Conservation (phyloP, 331 rosid genomes). For the Erythrophleum ivorense region DNA sequence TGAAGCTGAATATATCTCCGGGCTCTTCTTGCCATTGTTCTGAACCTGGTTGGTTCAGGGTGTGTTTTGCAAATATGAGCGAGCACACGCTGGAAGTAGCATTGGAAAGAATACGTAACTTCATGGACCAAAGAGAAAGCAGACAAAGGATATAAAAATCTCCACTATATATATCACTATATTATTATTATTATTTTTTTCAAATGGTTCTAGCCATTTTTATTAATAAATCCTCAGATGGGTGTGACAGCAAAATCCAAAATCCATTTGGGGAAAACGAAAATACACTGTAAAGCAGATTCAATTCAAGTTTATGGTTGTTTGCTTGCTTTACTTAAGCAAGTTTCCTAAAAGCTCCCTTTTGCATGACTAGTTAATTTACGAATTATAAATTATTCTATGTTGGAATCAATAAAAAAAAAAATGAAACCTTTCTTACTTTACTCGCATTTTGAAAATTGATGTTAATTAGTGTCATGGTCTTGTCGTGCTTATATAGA, state of each 20-base stretch:
- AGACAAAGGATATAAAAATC: not conserved
- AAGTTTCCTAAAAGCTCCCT: slow-evolving; percentile 48
- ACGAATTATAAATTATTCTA: not conserved
- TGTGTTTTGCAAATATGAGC: slow-evolving; percentile 90
- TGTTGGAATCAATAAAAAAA: slow-evolving; percentile 1
- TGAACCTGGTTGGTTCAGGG: slow-evolving; percentile 94
- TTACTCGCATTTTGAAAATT: slow-evolving; percentile 33
- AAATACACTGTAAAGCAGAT: slow-evolving; percentile 30
- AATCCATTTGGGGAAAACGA: slow-evolving; percentile 32
- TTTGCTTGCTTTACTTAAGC: slow-evolving; percentile 70
- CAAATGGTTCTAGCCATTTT: slow-evolving; percentile 51
- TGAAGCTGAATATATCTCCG: slow-evolving; percentile 83
- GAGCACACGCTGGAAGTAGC: slow-evolving; percentile 71
- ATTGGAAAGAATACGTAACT: slow-evolving; percentile 63
- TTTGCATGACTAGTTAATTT: slow-evolving; percentile 22
- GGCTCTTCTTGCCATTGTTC: slow-evolving; percentile 91
- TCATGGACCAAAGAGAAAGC: slow-evolving; percentile 50
- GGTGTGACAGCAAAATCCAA: slow-evolving; percentile 26
- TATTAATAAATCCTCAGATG: slow-evolving; percentile 38
- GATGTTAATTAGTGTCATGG: not conserved
- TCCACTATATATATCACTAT: not conserved
- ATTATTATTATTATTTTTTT: not conserved
- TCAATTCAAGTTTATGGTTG: slow-evolving; percentile 36
- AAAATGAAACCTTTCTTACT: slow-evolving; percentile 23
- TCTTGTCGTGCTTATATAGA: slow-evolving; percentile 37